phyloP scores from a whole-genome alignment of 2,329 filamentous ascomycete genomes.

The Fonsecaea pedrosoi region DNA sequence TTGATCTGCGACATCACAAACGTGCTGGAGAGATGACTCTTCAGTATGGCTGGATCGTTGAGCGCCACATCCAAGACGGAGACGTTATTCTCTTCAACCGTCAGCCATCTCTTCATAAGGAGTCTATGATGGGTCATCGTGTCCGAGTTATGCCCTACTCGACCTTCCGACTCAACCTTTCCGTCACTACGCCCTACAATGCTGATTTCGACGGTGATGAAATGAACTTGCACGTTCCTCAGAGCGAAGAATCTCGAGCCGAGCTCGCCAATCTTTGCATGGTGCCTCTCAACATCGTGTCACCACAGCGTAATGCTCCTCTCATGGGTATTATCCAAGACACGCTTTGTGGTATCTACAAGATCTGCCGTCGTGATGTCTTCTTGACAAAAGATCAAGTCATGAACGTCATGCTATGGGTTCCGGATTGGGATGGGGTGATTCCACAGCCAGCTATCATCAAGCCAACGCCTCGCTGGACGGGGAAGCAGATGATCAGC shows the following conservation, averaged over 20 bases:
- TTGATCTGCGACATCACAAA: constrained; percentile 93
- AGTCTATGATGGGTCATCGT: constrained; percentile 99
- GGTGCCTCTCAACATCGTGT: constrained; percentile 98
- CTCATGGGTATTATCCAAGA: constrained; percentile 99
- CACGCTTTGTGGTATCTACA: constrained; percentile 94
- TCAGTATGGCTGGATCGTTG: constrained; percentile 98
- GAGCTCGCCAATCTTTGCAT: constrained; percentile 94
- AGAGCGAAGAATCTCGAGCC: constrained; percentile 94
- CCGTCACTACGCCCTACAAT: constrained; percentile 98
- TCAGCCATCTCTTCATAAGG: constrained; percentile 98
- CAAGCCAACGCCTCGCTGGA: constrained; percentile 92
- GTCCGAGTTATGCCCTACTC: constrained; percentile 99
- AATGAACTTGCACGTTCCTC: constrained; percentile 99
- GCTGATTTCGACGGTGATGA: constrained; percentile 99
- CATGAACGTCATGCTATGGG: constrained; percentile 97
- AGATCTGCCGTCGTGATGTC: constrained; percentile 89
- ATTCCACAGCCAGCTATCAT: constrained; percentile 93
- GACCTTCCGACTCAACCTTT: constrained; percentile 95
- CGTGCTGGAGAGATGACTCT: constrained; percentile 83
- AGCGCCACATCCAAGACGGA: constrained; percentile 92
- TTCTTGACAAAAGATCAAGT: constrained; percentile 90
- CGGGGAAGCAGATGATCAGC: constrained; percentile 96
- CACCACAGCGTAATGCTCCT: constrained; percentile 93
- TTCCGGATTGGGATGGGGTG: constrained; percentile 95
- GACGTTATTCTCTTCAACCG: constrained; percentile 99